Evolutionary conservation across 2,329 filamentous ascomycete species (phyloP).

Genomic region (Beauveria caledonica): DNA sequence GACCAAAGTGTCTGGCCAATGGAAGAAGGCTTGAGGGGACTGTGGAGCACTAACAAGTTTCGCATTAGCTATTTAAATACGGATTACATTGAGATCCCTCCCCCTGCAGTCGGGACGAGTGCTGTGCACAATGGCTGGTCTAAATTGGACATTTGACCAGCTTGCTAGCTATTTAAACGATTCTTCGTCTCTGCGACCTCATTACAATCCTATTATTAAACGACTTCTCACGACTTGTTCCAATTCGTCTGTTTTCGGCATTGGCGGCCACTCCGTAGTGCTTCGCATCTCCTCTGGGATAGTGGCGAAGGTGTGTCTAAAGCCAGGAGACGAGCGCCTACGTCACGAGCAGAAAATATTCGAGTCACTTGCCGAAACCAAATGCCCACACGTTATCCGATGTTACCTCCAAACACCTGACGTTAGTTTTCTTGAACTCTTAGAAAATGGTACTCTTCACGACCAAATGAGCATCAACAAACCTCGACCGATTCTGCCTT

Average conservation of each 20-base stretch:
- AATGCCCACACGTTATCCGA: constrained; percentile 12
- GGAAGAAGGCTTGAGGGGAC: no score
- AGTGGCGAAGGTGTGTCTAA: constrained; percentile 15
- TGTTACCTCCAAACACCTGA: constrained; percentile 11
- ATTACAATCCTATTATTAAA: constrained; percentile 14
- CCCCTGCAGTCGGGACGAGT: no score
- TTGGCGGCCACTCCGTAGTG: constrained; percentile 16
- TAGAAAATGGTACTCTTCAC: constrained; percentile 13
- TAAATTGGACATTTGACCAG: neutral
- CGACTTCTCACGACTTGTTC: constrained; percentile 11
- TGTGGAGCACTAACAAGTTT: no score
- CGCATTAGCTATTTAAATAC: neutral
- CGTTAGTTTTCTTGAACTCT: constrained; percentile 14
- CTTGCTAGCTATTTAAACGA: neutral
- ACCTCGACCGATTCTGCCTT: constrained; percentile 10
- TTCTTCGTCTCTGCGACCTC: neutral
- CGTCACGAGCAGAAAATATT: constrained; percentile 15
- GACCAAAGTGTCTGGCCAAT: no score
- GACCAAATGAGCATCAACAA: constrained; percentile 12
- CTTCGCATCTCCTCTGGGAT: constrained; percentile 14
- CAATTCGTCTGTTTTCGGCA: constrained; percentile 12
- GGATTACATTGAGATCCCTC: neutral
- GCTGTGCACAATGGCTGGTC: neutral
- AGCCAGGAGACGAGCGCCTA: constrained; percentile 13
- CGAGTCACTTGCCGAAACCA: constrained; percentile 9